phyloP scores from a whole-genome alignment of 202 grass and related monocot genomes.

The Carex sylvatica region DNA sequence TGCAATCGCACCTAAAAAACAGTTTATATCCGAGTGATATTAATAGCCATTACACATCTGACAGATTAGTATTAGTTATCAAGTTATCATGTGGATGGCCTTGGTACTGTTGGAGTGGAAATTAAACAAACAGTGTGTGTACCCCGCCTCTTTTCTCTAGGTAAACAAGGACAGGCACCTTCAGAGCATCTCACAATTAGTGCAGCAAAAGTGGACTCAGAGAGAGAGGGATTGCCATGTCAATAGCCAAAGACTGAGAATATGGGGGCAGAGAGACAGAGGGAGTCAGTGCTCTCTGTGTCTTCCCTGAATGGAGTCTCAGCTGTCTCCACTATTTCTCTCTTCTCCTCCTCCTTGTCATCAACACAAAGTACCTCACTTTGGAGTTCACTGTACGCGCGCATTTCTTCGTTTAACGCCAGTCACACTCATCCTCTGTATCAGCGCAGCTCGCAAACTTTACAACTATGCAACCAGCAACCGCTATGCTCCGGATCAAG shows the following conservation, averaged over 20 bases:
- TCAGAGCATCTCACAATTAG: constrained; percentile 26
- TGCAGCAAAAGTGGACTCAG: constrained; percentile 12
- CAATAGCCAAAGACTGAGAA: constrained; percentile 12
- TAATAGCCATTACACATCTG: neutral
- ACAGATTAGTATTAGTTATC: neutral
- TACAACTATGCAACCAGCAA: neutral
- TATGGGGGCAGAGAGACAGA: constrained; percentile 25
- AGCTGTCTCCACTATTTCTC: constrained; percentile 32
- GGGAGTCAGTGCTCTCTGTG: constrained; percentile 24
- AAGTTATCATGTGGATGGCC: neutral
- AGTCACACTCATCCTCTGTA: neutral
- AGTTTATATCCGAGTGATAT: neutral
- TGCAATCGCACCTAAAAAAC: neutral
- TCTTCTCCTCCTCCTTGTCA: neutral
- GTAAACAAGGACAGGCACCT: constrained; percentile 26
- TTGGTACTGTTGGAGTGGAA: neutral
- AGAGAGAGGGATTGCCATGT: no score
- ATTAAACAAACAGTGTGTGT: constrained; percentile 4
- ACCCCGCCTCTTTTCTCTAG: constrained; percentile 27
- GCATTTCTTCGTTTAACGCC: neutral
- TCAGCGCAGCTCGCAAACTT: neutral
- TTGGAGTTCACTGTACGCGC: neutral
- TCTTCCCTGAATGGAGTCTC: constrained; percentile 24
- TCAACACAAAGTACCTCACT: neutral
- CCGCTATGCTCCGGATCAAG: no score